Conservation (phyloP, 805 yeast genomes). For the Sporopachydermia quercuum region DNA sequence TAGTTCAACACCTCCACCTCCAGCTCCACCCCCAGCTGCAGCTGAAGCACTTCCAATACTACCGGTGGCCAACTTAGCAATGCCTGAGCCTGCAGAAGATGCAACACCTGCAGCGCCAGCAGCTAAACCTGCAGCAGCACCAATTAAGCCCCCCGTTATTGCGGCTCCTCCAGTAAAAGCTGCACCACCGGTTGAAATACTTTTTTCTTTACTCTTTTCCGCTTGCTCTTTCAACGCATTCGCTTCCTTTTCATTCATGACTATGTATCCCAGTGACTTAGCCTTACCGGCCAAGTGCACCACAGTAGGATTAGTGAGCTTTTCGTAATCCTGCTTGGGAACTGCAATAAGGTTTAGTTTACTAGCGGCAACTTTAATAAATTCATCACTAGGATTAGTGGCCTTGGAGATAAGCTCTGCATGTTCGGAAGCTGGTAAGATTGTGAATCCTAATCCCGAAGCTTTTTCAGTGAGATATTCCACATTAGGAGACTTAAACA, state of each 20-base stretch:
- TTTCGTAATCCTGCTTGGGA: neutral
- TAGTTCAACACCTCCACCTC: no score
- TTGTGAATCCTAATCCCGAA: neutral
- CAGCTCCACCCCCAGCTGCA: no score
- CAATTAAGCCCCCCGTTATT: constrained; percentile 4
- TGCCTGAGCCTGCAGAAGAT: no score
- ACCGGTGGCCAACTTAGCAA: no score
- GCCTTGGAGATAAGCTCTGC: constrained; percentile 6
- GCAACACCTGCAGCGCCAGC: neutral
- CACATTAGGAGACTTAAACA: neutral
- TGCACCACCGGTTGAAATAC: no score
- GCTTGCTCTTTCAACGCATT: no score
- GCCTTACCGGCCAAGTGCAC: neutral
- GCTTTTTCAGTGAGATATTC: constrained; percentile 3
- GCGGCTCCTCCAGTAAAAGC: neutral
- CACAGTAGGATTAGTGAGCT: neutral
- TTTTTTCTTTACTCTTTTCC: no score
- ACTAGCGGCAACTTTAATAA: constrained; percentile 1
- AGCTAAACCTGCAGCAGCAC: constrained; percentile 14
- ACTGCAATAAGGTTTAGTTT: no score
- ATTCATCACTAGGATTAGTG: neutral
- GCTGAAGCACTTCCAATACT: no score
- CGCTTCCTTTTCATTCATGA: no score
- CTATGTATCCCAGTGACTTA: neutral
- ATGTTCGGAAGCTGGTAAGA: constrained; percentile 5